Evolutionary conservation across 2,329 filamentous ascomycete species (phyloP).

Genomic region (Huntiella savannae): DNA sequence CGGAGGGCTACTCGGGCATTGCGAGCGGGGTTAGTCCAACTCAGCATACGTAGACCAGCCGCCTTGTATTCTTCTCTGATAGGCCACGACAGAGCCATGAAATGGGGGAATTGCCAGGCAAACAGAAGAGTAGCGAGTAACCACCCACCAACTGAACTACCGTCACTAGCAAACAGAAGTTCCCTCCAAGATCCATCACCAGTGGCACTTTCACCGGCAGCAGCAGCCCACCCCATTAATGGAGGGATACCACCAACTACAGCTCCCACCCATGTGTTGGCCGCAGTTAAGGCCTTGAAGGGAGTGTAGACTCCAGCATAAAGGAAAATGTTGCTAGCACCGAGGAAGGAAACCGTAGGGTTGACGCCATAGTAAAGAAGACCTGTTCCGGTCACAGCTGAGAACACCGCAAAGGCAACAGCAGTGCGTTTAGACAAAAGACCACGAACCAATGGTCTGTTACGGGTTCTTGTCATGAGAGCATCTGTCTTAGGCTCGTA

Average conservation of each 20-base stretch:
- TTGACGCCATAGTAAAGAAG: conserved; percentile 82
- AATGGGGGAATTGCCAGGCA: conserved; percentile 96
- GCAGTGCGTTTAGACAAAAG: conserved; percentile 57
- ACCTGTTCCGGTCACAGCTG: conserved; percentile 48
- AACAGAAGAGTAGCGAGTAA: conserved; percentile 68
- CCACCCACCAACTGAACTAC: conserved; percentile 60
- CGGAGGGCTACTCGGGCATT: conserved; percentile 76
- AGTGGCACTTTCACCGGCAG: conserved; percentile 70
- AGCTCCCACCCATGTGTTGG: conserved; percentile 92
- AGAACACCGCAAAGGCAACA: conserved; percentile 56
- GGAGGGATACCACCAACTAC: conserved; percentile 86
- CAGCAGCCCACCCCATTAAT: conserved; percentile 94
- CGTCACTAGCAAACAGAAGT: conserved; percentile 48
- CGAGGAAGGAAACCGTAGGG: conserved; percentile 74
- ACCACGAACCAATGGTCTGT: conserved; percentile 68
- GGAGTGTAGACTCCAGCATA: conserved; percentile 91
- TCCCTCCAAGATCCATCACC: conserved; percentile 59
- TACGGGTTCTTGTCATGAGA: conserved; percentile 82
- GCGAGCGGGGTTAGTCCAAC: conserved; percentile 68
- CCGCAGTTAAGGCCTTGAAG: conserved; percentile 64
- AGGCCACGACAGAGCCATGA: conserved; percentile 79
- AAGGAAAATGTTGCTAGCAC: conserved; percentile 64
- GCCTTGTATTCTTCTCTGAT: conserved; percentile 78
- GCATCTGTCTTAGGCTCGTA: conserved; percentile 83
- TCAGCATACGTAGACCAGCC: conserved; percentile 52